Evolutionary conservation across 2,329 filamentous ascomycete species (phyloP).

Genomic region (Neobulgaria alba): DNA sequence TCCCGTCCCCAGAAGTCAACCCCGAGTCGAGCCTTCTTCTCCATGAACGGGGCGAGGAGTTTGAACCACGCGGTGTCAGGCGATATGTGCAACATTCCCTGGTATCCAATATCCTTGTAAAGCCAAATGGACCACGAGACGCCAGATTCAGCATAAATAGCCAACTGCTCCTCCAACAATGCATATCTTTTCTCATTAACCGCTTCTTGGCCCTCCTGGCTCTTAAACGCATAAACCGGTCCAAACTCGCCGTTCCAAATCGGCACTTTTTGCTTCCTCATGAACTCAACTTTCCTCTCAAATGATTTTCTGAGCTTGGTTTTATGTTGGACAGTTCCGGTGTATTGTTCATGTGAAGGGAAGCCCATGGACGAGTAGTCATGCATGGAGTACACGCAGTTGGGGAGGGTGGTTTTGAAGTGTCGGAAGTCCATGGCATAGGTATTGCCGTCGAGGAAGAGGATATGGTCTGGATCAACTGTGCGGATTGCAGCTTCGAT

Average conservation of each 20-base stretch:
- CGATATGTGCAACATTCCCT: constrained; percentile 44
- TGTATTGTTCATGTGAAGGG: constrained; percentile 33
- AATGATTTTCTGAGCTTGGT: constrained; percentile 31
- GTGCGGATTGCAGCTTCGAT: constrained; percentile 33
- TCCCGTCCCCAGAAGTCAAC: constrained; percentile 47
- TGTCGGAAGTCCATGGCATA: constrained; percentile 42
- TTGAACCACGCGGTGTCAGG: constrained; percentile 40
- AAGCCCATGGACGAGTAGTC: constrained; percentile 45
- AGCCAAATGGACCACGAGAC: constrained; percentile 51
- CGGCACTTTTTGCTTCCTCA: constrained; percentile 34
- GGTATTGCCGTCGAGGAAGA: constrained; percentile 43
- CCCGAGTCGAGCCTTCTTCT: constrained; percentile 44
- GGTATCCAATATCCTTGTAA: constrained; percentile 47
- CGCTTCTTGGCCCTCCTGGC: constrained; percentile 27
- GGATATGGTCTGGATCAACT: constrained; percentile 38
- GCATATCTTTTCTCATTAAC: constrained; percentile 36
- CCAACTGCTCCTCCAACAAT: constrained; percentile 37
- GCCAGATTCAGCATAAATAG: constrained; percentile 40
- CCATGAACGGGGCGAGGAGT: constrained; percentile 41
- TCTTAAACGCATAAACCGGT: constrained; percentile 30
- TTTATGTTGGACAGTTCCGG: constrained; percentile 35
- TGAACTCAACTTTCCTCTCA: constrained; percentile 36
- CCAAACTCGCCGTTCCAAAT: constrained; percentile 45
- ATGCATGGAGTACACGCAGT: constrained; percentile 42
- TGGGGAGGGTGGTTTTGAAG: constrained; percentile 35